phyloP scores from a whole-genome alignment of 495 filamentous ascomycete genomes.

The Cryomyces minteri region DNA sequence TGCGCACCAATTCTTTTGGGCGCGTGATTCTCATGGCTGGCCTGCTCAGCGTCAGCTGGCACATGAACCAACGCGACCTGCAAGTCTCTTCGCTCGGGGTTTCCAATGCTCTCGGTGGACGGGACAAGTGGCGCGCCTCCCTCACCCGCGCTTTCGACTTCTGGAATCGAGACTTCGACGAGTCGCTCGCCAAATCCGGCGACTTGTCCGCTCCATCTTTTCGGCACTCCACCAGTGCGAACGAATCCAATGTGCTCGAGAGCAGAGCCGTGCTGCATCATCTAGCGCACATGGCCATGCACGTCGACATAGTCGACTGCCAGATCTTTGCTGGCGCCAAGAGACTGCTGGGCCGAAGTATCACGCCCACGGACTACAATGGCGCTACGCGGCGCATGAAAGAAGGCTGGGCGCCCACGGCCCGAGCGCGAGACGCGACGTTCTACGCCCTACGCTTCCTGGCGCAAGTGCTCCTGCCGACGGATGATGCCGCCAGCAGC shows the following conservation, averaged over 20 bases:
- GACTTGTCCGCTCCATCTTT: slow-evolving; percentile 2
- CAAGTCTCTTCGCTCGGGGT: slow-evolving; percentile 79
- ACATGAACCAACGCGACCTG: slow-evolving; percentile 92
- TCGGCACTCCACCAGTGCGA: slow-evolving; percentile 11
- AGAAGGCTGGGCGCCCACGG: slow-evolving; percentile 77
- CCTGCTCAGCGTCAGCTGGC: slow-evolving; percentile 84
- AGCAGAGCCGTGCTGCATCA: slow-evolving; percentile 78
- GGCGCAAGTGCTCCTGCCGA: slow-evolving; percentile 52
- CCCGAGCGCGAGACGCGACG: slow-evolving; percentile 78
- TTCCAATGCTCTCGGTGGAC: slow-evolving; percentile 61
- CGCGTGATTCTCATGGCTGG: slow-evolving; percentile 94
- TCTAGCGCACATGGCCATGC: slow-evolving; percentile 93
- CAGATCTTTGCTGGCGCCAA: slow-evolving; percentile 86
- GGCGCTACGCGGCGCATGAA: slow-evolving; percentile 74
- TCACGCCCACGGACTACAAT: slow-evolving; percentile 62
- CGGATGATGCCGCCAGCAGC: slow-evolving; percentile 9
- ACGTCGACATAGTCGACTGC: slow-evolving; percentile 93
- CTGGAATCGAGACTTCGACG: slow-evolving; percentile 90
- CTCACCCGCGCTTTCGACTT: slow-evolving; percentile 83
- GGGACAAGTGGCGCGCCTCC: slow-evolving; percentile 82
- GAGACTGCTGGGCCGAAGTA: slow-evolving; percentile 67
- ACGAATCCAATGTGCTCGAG: slow-evolving; percentile 25
- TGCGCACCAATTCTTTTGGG: slow-evolving; percentile 87
- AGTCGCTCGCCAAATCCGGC: slow-evolving; percentile 38
- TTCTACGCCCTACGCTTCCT: slow-evolving; percentile 89